Percentiles rank a stretch among this genome's conserved stretches.
phyloP scores from a whole-genome alignment of 169 alveolate genomes.

The Eimeria sp. region DNA sequence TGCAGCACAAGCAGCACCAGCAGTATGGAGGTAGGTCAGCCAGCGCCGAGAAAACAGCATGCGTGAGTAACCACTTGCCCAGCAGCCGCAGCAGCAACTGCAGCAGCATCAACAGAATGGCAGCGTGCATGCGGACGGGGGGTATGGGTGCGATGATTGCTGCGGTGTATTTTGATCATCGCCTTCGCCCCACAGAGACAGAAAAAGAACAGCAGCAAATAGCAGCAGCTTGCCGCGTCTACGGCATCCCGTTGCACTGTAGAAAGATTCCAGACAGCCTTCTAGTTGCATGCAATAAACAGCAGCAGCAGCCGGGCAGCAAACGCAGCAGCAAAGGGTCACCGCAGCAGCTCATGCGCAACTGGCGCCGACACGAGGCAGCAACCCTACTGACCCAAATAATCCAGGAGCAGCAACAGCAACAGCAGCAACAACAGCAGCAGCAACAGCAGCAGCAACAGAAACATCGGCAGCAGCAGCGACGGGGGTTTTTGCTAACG shows the following conservation, averaged over 20 bases:
- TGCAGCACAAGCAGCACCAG: not conserved
- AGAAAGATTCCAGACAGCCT: conserved; percentile 6
- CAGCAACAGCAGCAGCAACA: conserved; percentile 57
- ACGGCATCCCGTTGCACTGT: conserved; percentile 67
- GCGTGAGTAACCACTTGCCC: not conserved
- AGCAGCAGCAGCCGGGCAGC: conserved; percentile 31
- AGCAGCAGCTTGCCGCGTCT: conserved; percentile 22
- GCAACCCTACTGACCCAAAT: conserved; percentile 22
- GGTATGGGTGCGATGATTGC: conserved; percentile 28
- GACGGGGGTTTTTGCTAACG: conserved; percentile 44
- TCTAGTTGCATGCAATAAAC: conserved; percentile 12
- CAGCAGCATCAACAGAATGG: conserved; percentile 21
- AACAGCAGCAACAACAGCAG: conserved; percentile 52
- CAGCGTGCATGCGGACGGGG: not conserved
- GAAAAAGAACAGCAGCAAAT: conserved; percentile 53
- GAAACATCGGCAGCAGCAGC: conserved; percentile 20
- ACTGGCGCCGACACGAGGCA: conserved; percentile 50
- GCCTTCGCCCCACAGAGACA: conserved; percentile 45
- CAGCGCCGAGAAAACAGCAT: not conserved
- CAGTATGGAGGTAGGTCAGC: not conserved
- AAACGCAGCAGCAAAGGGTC: conserved; percentile 40
- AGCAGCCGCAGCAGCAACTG: conserved; percentile 45
- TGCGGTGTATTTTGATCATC: conserved; percentile 64
- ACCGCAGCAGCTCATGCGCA: conserved; percentile 72
- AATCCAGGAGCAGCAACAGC: conserved; percentile 44